These are phyloP conservation scores for Obelidium mucronatum DNA, from an alignment of 192 early-diverging fungal species.

Conservation along the genomic window DNA sequence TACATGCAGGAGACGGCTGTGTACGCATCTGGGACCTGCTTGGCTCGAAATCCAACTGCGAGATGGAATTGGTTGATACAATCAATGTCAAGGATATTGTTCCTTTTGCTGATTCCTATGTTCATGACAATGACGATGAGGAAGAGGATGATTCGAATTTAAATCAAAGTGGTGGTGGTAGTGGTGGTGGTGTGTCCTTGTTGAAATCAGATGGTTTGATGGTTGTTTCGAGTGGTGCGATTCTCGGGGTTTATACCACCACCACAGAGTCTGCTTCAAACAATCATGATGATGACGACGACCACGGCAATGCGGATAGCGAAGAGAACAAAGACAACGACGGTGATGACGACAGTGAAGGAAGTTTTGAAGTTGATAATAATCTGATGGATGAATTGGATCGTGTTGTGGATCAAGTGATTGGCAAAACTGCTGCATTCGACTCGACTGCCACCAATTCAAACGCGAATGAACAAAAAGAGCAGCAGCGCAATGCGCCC, in stretches of 20 bases:
- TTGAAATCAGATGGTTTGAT: neutral
- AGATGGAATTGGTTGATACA: neutral
- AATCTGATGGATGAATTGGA: slow-evolving; percentile 35
- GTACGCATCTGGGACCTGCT: neutral
- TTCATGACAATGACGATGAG: neutral
- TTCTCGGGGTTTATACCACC: neutral
- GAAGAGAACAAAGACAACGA: neutral
- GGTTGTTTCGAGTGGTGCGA: slow-evolving; percentile 8
- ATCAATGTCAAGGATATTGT: neutral
- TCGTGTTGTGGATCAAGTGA: slow-evolving; percentile 31
- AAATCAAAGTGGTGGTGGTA: too few relatives aligned
- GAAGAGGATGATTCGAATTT: neutral
- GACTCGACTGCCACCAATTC: neutral
- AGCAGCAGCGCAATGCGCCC: neutral
- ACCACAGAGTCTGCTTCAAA: too few relatives aligned
- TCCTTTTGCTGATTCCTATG: neutral
- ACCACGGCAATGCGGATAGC: neutral
- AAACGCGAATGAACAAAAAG: neutral
- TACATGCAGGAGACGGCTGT: neutral
- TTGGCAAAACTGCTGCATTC: neutral
- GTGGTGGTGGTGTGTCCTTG: neutral
- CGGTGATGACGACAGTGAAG: neutral
- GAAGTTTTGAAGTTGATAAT: neutral
- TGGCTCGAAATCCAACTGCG: neutral
- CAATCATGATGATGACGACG: neutral